A percentile compares a stretch with the other conserved stretches of the same genome.
phyloP scores from a whole-genome alignment of 106 monocot species.

The Amphibolis antarctica region DNA sequence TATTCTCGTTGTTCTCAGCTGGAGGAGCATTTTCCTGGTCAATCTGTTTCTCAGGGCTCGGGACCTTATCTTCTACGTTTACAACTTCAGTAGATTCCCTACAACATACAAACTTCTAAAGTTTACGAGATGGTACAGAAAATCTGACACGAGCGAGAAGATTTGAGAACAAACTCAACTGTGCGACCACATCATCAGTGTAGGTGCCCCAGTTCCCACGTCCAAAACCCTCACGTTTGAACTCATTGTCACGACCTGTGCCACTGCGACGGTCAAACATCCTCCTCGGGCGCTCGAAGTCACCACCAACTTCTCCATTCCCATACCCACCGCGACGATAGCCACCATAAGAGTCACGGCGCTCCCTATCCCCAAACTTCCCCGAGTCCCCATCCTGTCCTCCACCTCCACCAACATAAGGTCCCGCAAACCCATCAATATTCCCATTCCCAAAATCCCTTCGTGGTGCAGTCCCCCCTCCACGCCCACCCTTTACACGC shows the following conservation, averaged over 20 bases:
- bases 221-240: slow-evolving; percentile 81
- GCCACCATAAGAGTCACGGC: slow-evolving; percentile 26
- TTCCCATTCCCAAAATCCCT: slow-evolving; percentile 36
- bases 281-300: slow-evolving; percentile 37
- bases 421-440: slow-evolving; percentile 14
- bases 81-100: slow-evolving; percentile 34
- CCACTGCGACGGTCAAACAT: slow-evolving; percentile 65
- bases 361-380: slow-evolving; percentile 14
- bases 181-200: slow-evolving; percentile 43
- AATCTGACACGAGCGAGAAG: no score
- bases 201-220: slow-evolving; percentile 83
- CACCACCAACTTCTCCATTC: slow-evolving; percentile 30
- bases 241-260: slow-evolving; percentile 73
- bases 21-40: slow-evolving; percentile 16
- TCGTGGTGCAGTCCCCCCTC: slow-evolving; percentile 12
- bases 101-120: neutral
- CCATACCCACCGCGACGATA: slow-evolving; percentile 29
- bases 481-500: slow-evolving; percentile 31
- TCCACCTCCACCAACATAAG: slow-evolving; percentile 12
- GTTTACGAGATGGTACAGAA: no score
- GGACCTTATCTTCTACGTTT: slow-evolving; percentile 18
- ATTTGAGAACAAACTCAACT: slow-evolving; percentile 34
- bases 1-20: slow-evolving; percentile 24
- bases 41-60: slow-evolving; percentile 19
- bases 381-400: slow-evolving; percentile 22